Evolutionary conservation across 768 basidiomycete species (phyloP), one percentile per base, ranked within the genome.

Genomic region (Cystobasidiopsis lactophilus): DNA sequence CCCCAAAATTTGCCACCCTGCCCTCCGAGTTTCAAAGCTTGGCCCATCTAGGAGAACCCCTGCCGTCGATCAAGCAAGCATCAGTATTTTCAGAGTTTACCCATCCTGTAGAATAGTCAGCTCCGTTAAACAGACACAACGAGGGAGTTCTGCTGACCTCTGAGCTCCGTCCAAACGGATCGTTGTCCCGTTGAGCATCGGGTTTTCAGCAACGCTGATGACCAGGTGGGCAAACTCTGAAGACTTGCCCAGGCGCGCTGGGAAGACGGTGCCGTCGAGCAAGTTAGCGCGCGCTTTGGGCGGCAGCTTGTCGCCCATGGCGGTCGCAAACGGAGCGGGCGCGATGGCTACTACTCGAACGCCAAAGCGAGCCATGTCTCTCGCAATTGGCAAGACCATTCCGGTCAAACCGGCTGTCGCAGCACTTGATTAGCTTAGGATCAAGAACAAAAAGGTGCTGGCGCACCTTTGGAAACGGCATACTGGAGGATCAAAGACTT

Each of bases 141-240:
- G n/a, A n/a, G n/a, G n/a, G n/a, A n/a, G n/a, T n/a, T n/a, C n/a
- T n/a, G n/a, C n/a, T n/a, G n/a, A 35, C 19, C 49, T 35, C 19
- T 3, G 10, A 10, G 18, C 74, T 2, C 71, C 73, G 52, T 70
- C 73, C 51, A 74, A 60, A 51, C 72, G 66, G 21, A 74, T 67
- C 2, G 68, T 70, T 63, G 75, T 73, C 29, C 74, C 76, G 62
- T 77, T 77, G 16, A 76, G 69, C 65, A 74, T 75, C 3, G 70
- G 65, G 54, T 71, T 72, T 56, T 74, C 73, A 43, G 75, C 57
- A 27, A 73, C 68, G 70, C 71, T 73, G 43, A 68, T 62, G 7
- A 74, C 69, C 4, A 75, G 74, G 50, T 68, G 65, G 5, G 74
- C 73, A n/a, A 9, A 26, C 40, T n/a, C 24, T 26, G 7, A 9